Percentiles rank a stretch among this genome's conserved stretches.
These are phyloP conservation scores for Galerina sulciceps DNA, from an alignment of 768 basidiomycete genomes.

Conservation along the genomic window DNA sequence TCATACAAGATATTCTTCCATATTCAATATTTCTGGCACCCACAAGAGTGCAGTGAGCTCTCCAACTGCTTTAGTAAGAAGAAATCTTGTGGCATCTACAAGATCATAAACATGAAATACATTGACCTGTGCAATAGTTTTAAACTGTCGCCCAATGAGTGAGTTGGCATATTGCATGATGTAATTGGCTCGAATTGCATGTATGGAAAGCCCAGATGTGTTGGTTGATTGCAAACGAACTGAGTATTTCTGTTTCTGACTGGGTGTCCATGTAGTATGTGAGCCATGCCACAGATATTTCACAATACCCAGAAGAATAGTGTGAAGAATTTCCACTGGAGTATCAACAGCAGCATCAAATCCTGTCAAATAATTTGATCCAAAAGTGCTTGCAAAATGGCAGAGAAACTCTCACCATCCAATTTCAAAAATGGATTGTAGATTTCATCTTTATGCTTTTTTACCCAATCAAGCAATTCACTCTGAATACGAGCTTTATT, in stretches of 20 bases:
- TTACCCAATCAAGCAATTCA: conserved; percentile 32
- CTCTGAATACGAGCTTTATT: conserved; percentile 22
- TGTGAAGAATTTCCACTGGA: conserved; percentile 49
- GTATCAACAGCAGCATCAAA: conserved; percentile 36
- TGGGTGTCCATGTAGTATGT: conserved; percentile 30
- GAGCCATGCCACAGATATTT: conserved; percentile 47
- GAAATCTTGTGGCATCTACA: conserved; percentile 22
- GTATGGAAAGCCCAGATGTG: conserved; percentile 31
- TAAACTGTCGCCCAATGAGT: conserved; percentile 46
- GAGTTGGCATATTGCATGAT: conserved; percentile 47
- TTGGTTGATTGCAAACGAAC: conserved; percentile 36
- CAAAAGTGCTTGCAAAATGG: not conserved
- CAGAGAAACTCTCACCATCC: conserved; percentile 21
- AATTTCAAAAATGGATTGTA: conserved; percentile 36
- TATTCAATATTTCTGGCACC: conserved; percentile 42
- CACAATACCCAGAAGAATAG: conserved; percentile 42
- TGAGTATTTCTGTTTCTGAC: conserved; percentile 28
- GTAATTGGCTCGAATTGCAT: conserved; percentile 39
- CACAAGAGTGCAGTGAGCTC: conserved; percentile 42
- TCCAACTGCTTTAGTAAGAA: conserved; percentile 34
- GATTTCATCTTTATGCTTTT: conserved; percentile 21
- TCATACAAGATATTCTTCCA: conserved; percentile 36
- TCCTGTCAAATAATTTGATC: conserved; percentile 19
- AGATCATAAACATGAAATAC: conserved; percentile 43
- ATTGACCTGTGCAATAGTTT: conserved; percentile 38